Evolutionary conservation across 495 filamentous ascomycete species (phyloP), one percentile per base, ranked within the genome.

Genomic region (Choiromyces venosus): DNA sequence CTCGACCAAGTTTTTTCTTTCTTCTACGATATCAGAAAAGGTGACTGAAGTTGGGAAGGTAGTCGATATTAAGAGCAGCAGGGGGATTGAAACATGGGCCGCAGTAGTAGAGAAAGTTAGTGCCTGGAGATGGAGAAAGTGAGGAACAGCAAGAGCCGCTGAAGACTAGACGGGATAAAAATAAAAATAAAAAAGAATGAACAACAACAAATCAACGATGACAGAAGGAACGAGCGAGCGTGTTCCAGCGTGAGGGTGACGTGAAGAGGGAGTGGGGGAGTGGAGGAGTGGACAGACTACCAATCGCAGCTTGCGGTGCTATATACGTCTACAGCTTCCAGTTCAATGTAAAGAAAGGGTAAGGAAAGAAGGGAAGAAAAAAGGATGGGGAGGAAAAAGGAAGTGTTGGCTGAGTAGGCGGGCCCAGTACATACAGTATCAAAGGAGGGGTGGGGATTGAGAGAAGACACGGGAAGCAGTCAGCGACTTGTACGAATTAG

Each of bases 191-290:
- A 71, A 46, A 71, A 72, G 35, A 52, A 68, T 19, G 39, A 72
- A 67, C 40, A 39, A 68, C 69, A 70, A 71, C 67, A 36, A 77
- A 77, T 72, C 39, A 64, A 46, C 39, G 65, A 74, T 73, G 64
- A 73, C 73, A 67, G 65, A 66, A 71, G 25, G 65, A 44, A n/a
- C 19, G 44, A 71, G 65, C 66, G 40, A 77, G 64, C 72, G 65
- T 61, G 52, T 10, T 61, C 25, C 25, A n/a, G 67, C 36, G 67
- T 65, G 72, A 76, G 72, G 74, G 64, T 74, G 74, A 18, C 52
- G 42, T 52, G 74, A 56, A 67, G 65, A 74, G 38, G 29, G 72
- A 65, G 71, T 35, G 44, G 37, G 25, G 35, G 68, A 65, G 61
- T 65, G 35, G 70, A 29, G 35, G 68, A 65, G 61, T 65, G 35